Conservation (phyloP, 305 asterid genomes). For the Fraxinus latifolia region DNA sequence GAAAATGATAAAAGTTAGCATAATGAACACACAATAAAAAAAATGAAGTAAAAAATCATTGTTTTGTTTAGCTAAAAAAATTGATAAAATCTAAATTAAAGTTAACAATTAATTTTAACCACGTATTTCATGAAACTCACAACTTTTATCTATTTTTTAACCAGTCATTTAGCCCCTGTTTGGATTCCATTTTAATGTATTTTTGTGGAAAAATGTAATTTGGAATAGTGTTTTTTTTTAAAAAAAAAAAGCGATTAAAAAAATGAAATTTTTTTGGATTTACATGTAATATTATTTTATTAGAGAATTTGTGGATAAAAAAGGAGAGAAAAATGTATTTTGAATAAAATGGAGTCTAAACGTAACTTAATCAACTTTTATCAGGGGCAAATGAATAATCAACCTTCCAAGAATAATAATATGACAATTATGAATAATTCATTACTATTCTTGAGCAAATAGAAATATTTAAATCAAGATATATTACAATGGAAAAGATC, state of each 20-base stretch:
- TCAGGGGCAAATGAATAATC: background rate
- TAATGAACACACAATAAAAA: background rate
- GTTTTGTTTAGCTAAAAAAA: background rate
- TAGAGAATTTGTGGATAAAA: background rate
- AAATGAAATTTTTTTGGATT: too few relatives aligned
- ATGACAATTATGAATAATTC: background rate
- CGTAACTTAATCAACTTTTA: background rate
- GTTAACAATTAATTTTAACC: too few relatives aligned
- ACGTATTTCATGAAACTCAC: too few relatives aligned
- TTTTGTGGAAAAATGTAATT: too few relatives aligned
- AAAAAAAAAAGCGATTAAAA: background rate
- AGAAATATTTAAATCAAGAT: background rate
- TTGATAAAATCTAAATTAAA: too few relatives aligned
- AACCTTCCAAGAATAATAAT: background rate
- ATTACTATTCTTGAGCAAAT: background rate
- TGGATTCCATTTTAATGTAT: background rate
- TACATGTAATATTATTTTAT: background rate
- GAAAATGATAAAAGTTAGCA: background rate
- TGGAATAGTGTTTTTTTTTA: too few relatives aligned
- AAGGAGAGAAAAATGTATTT: too few relatives aligned
- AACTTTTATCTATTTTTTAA: background rate
- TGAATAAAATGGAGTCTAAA: background rate
- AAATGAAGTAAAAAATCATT: background rate
- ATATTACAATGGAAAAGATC: background rate
- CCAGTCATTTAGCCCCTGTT: background rate